These are phyloP conservation scores for Pugionium dolabratum DNA, from an alignment of 345 rosid genomes.

Conservation along the genomic window DNA sequence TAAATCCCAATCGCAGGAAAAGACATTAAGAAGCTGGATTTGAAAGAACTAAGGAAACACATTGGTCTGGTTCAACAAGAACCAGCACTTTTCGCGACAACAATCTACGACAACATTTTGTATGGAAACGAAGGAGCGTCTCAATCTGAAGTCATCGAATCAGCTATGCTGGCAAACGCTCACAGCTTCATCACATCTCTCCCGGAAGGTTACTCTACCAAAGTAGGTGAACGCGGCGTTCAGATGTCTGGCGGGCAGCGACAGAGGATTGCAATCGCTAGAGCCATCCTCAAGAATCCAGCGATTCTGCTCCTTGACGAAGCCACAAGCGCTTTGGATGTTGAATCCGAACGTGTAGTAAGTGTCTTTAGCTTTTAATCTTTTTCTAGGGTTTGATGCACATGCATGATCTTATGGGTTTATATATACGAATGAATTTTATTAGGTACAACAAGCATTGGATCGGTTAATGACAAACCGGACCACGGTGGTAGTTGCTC, in stretches of 20 bases:
- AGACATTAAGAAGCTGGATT: constrained; percentile 66
- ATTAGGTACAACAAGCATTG: constrained; percentile 75
- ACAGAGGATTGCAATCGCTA: constrained; percentile 89
- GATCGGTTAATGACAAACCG: constrained; percentile 77
- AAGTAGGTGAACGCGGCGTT: constrained; percentile 87
- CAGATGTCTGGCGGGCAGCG: constrained; percentile 93
- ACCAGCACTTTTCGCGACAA: constrained; percentile 85
- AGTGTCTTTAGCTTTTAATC: not conserved
- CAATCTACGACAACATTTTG: constrained; percentile 82
- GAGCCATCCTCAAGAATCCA: constrained; percentile 88
- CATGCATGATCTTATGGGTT: not conserved
- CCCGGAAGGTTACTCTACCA: constrained; percentile 86
- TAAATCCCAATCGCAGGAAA: constrained; percentile 49
- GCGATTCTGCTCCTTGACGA: constrained; percentile 85
- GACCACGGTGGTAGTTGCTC: constrained; percentile 91
- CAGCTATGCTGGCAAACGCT: constrained; percentile 85
- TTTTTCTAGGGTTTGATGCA: constrained; percentile 1
- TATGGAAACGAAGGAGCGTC: constrained; percentile 85
- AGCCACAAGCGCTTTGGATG: constrained; percentile 88
- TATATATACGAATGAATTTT: not conserved
- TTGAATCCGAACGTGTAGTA: constrained; percentile 81
- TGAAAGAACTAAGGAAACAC: constrained; percentile 73
- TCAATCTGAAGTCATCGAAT: constrained; percentile 74
- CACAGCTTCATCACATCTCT: constrained; percentile 80
- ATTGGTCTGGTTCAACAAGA: constrained; percentile 93